phyloP scores from a whole-genome alignment of 306 rosid genomes.

The Vicia sativa region DNA sequence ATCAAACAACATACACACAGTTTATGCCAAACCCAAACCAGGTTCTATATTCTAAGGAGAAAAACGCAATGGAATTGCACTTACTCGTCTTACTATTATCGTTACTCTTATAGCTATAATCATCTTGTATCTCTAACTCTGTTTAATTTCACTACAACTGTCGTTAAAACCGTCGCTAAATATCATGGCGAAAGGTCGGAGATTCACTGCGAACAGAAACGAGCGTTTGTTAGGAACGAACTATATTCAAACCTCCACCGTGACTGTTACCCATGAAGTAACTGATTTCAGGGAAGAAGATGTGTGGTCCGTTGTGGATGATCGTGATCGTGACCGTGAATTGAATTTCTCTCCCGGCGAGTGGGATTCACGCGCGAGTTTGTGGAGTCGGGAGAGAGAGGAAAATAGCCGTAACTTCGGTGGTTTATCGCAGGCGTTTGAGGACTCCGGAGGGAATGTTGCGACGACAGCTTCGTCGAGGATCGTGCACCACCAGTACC shows the following conservation, averaged over 20 bases:
- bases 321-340: slow-evolving; percentile 26
- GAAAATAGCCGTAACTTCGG: slow-evolving; percentile 50
- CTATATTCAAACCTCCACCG: slow-evolving; percentile 40
- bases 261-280: slow-evolving; percentile 30
- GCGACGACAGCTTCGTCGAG: slow-evolving; percentile 46
- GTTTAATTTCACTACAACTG: not conserved
- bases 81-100: not conserved
- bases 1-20: slow-evolving; percentile 13
- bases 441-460: slow-evolving; percentile 43
- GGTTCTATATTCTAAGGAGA: slow-evolving; percentile 5
- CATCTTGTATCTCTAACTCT: not conserved
- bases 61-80: slow-evolving; percentile 4
- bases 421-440: slow-evolving; percentile 70
- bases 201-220: slow-evolving; percentile 61
- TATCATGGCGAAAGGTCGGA: slow-evolving; percentile 84
- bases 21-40: slow-evolving; percentile 49
- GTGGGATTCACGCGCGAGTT: slow-evolving; percentile 40
- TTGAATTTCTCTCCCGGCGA: slow-evolving; percentile 31
- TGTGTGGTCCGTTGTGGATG: slow-evolving; percentile 63
- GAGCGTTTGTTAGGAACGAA: slow-evolving; percentile 69
- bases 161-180: slow-evolving; percentile 22
- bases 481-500: slow-evolving; percentile 74
- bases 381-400: slow-evolving; percentile 44
- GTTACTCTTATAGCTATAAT: not conserved
- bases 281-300: slow-evolving; percentile 85